Evolutionary conservation across 78 protist genomes (phyloP).

Genomic region (Dictyostelium capitatum): DNA sequence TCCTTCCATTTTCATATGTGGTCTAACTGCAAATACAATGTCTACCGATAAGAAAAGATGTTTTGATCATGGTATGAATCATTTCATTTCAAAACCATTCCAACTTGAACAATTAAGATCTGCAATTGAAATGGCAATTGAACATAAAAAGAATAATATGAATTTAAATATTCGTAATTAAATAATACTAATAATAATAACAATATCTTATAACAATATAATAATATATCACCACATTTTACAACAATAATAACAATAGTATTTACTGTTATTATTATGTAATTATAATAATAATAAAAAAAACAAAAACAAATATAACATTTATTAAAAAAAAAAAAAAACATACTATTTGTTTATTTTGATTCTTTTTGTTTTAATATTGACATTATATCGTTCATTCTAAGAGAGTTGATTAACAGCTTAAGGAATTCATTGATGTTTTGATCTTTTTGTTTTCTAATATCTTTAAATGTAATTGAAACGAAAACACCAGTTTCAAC

Average conservation of each 20-base stretch:
- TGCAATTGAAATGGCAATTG: slow-evolving; percentile 77
- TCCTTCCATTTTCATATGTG: slow-evolving; percentile 71
- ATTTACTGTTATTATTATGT: background rate
- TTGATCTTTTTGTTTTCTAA: slow-evolving; percentile 66
- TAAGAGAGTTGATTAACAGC: slow-evolving; percentile 4
- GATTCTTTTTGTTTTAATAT: slow-evolving; percentile 8
- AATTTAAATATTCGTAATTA: slow-evolving; percentile 12
- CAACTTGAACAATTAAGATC: slow-evolving; percentile 50
- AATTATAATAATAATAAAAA: background rate
- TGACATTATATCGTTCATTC: slow-evolving; percentile 25
- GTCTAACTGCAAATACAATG: slow-evolving; percentile 77
- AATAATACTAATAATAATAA: background rate
- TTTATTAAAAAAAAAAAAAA: background rate
- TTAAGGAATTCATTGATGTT: slow-evolving; percentile 47
- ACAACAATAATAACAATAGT: background rate
- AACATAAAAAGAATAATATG: slow-evolving; percentile 17
- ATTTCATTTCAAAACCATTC: slow-evolving; percentile 80
- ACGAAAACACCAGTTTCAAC: slow-evolving; percentile 40
- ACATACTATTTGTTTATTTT: background rate
- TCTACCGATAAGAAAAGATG: slow-evolving; percentile 75
- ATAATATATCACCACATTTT: background rate
- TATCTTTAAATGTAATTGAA: slow-evolving; percentile 37
- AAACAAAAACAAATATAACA: background rate
- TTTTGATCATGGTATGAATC: slow-evolving; percentile 82
- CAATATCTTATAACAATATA: background rate